phyloP scores from a whole-genome alignment of 768 basidiomycete genomes.

The Pulveroboletus sp. region DNA sequence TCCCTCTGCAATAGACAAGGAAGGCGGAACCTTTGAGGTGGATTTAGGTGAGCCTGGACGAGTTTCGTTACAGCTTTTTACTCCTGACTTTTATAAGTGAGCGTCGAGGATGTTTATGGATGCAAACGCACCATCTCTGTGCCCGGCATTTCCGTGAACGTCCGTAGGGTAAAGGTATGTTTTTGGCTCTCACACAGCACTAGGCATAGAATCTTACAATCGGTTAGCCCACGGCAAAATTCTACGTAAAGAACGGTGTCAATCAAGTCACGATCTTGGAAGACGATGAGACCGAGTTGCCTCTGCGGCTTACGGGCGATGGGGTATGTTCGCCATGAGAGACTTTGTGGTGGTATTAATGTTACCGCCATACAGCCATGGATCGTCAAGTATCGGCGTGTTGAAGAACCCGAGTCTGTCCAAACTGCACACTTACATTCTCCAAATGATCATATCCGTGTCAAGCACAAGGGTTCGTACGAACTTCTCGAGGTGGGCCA shows the following conservation, averaged over 20 bases:
- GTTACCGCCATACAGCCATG: slow-evolving; percentile 63
- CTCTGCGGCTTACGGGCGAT: slow-evolving; percentile 87
- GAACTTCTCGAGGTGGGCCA: slow-evolving; percentile 62
- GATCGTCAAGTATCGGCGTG: slow-evolving; percentile 70
- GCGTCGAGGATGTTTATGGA: slow-evolving; percentile 83
- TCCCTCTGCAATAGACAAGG: slow-evolving; percentile 59
- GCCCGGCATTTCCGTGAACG: slow-evolving; percentile 81
- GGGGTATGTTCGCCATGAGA: slow-evolving; percentile 52
- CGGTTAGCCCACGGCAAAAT: slow-evolving; percentile 77
- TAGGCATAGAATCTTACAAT: background rate
- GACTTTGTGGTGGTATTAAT: slow-evolving; percentile 2
- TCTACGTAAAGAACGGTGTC: slow-evolving; percentile 66
- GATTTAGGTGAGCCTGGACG: slow-evolving; percentile 54
- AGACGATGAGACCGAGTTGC: slow-evolving; percentile 67
- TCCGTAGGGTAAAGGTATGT: slow-evolving; percentile 73
- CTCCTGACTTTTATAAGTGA: slow-evolving; percentile 45
- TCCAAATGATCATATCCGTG: slow-evolving; percentile 70
- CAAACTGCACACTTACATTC: slow-evolving; percentile 45
- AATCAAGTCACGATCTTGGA: slow-evolving; percentile 68
- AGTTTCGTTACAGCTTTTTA: slow-evolving; percentile 2
- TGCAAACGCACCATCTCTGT: slow-evolving; percentile 77
- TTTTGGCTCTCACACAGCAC: background rate
- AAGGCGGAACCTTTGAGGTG: slow-evolving; percentile 78
- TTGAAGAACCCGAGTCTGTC: slow-evolving; percentile 40
- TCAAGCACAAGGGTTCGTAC: slow-evolving; percentile 75